Evolutionary conservation across 345 rosid species (phyloP).

Genomic region (Reutealis trisperma): DNA sequence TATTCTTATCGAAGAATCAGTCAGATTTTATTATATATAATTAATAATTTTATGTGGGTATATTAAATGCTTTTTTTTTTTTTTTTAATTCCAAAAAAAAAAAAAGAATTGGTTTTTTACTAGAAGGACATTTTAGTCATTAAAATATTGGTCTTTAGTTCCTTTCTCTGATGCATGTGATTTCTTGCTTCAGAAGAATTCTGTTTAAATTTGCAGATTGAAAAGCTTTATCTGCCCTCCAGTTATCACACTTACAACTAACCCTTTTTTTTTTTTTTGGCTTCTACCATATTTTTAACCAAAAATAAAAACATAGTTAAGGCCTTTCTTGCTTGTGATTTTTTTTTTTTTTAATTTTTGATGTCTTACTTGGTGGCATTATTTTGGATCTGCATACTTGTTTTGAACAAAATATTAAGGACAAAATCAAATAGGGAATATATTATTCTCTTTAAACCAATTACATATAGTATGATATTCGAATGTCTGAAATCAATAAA

Average conservation of each 20-base stretch:
- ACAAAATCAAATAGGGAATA: not conserved
- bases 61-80: not conserved
- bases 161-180: conserved; percentile 32
- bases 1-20: conserved; percentile 36
- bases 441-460: too few species aligned
- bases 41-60: not conserved
- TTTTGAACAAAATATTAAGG: not conserved
- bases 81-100: not conserved
- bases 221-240: not conserved
- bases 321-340: not conserved
- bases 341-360: not conserved
- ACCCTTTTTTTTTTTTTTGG: not conserved
- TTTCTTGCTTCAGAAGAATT: conserved; percentile 33
- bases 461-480: too few species aligned
- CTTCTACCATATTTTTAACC: not conserved
- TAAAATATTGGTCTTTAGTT: conserved; percentile 15
- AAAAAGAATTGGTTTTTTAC: not conserved
- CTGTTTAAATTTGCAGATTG: not conserved
- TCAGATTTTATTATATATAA: conserved; percentile 23
- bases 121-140: conserved; percentile 25
- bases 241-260: not conserved
- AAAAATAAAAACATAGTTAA: not conserved
- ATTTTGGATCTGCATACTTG: not conserved
- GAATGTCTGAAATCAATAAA: too few species aligned
- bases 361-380: conserved; percentile 3